Evolutionary conservation across 2,329 filamentous ascomycete genomes (phyloP), one percentile per base, ranked within the genome.

Genomic region (Rasamsonia emersonii): DNA sequence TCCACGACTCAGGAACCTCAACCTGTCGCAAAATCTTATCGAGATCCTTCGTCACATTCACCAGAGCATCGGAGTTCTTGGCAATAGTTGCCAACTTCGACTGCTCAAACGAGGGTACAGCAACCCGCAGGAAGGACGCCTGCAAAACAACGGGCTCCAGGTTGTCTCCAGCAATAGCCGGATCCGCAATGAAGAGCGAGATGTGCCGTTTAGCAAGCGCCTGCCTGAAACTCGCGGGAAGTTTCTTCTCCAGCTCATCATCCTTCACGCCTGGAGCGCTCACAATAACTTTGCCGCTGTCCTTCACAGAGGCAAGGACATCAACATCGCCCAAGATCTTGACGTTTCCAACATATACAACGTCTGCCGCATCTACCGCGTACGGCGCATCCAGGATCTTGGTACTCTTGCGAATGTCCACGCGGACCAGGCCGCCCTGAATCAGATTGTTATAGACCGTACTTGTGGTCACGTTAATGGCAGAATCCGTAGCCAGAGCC

Each of bases 301-400:
- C 49, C 61, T 82, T 85, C 40, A 89, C 65, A 30, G 73, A 78
- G 41, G 77, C 71, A 20, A 88, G 54, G 14, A 93, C 66, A 43
- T 89, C 77, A 35, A 95, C 70, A 15, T 86, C 78, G 44, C 81
- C 77, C 10, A 98, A 67, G 2, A 98, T 68, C 52, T 81, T 83
- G 53, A 86, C 73, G 21, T 89, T 77, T 18, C 82, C 84, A 39
- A 96, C 73, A 31, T 86, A 81, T 9, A 76, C 73, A 15, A 89
- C 72, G 54, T 94, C 82, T 3, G 89, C 88, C 39, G 81, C 72
- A 38, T 80, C 76, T 11, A 94, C 68, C 3, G 82, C 72, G 53
- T 93, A 95, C 2, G 86, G 79, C 9, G 86, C 82, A 51, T 95
- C 85, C 20, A 95, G 73, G 18, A 79, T 78, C 66, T 83, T 88